Evolutionary conservation across 768 basidiomycete genomes (phyloP).

Genomic region (Pholiota conissans): DNA sequence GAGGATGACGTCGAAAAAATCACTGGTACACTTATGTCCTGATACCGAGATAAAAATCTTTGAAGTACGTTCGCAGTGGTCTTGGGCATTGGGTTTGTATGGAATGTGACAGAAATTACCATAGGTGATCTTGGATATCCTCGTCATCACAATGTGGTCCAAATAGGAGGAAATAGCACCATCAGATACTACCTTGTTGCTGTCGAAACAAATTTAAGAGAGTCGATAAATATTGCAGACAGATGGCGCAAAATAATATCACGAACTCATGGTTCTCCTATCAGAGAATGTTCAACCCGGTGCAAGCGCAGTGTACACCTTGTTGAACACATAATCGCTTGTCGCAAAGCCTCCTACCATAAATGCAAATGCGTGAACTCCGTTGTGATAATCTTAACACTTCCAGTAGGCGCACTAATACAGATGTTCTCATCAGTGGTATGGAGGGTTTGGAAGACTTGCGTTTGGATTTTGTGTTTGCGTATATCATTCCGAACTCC

Average conservation of each 20-base stretch:
- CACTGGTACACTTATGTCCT: constrained; percentile 38
- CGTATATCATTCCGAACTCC: constrained; percentile 88
- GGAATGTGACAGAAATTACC: constrained; percentile 39
- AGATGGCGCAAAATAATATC: not conserved
- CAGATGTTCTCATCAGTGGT: constrained; percentile 96
- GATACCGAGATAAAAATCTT: constrained; percentile 33
- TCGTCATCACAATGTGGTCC: constrained; percentile 47
- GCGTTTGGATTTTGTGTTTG: constrained; percentile 93
- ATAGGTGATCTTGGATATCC: constrained; percentile 49
- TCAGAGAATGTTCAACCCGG: constrained; percentile 43
- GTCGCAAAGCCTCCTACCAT: constrained; percentile 92
- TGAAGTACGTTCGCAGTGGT: constrained; percentile 39
- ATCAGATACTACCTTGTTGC: constrained; percentile 52
- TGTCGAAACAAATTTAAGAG: constrained; percentile 6
- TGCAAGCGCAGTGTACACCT: constrained; percentile 38
- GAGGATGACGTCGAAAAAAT: constrained; percentile 42
- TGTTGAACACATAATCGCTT: constrained; percentile 67
- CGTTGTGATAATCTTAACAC: constrained; percentile 96
- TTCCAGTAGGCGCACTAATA: constrained; percentile 94
- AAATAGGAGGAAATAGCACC: constrained; percentile 44
- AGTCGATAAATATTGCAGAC: not conserved
- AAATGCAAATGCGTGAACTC: constrained; percentile 94
- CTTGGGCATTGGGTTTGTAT: constrained; percentile 34
- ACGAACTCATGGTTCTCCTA: constrained; percentile 57
- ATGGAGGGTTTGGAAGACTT: constrained; percentile 98